These are phyloP conservation scores for Xylaria hypoxylon DNA, from an alignment of 2,329 filamentous ascomycete species.

Conservation along the genomic window DNA sequence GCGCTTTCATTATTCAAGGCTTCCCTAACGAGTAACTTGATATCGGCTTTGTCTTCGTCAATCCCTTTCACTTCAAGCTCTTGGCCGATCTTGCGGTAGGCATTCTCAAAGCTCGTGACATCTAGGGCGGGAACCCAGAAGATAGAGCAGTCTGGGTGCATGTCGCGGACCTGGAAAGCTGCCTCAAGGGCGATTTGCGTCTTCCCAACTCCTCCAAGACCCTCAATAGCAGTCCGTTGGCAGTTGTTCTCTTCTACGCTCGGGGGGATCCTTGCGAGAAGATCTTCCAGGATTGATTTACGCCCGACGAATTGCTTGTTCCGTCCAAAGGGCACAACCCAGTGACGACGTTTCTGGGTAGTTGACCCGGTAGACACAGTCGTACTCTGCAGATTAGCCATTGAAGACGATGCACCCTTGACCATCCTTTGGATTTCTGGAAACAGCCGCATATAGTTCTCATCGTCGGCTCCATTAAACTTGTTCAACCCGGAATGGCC, in stretches of 20 bases:
- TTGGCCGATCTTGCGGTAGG: conserved; percentile 47
- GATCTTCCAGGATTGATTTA: conserved; percentile 20
- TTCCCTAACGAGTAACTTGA: conserved; percentile 53
- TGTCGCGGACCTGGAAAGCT: conserved; percentile 17
- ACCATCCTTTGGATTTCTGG: conserved; percentile 4
- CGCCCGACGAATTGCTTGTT: conserved; percentile 40
- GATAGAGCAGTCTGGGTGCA: conserved; percentile 20
- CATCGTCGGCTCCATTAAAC: neutral
- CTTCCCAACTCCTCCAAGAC: conserved; percentile 26
- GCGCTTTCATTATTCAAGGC: conserved; percentile 46
- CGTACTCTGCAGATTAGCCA: neutral
- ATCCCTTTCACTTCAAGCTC: conserved; percentile 47
- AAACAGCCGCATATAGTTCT: neutral
- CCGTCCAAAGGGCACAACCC: conserved; percentile 36
- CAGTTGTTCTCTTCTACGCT: conserved; percentile 37
- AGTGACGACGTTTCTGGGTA: neutral
- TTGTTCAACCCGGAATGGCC: neutral
- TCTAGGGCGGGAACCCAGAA: conserved; percentile 30
- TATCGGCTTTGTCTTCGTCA: conserved; percentile 52
- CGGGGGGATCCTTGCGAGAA: conserved; percentile 30
- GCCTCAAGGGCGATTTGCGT: conserved; percentile 29
- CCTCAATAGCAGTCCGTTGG: conserved; percentile 45
- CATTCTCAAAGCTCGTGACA: conserved; percentile 25
- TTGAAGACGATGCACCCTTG: neutral
- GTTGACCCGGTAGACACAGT: too few species aligned